Evolutionary conservation across 75 land plant genomes (phyloP).

Genomic region (Picea sitchensis): DNA sequence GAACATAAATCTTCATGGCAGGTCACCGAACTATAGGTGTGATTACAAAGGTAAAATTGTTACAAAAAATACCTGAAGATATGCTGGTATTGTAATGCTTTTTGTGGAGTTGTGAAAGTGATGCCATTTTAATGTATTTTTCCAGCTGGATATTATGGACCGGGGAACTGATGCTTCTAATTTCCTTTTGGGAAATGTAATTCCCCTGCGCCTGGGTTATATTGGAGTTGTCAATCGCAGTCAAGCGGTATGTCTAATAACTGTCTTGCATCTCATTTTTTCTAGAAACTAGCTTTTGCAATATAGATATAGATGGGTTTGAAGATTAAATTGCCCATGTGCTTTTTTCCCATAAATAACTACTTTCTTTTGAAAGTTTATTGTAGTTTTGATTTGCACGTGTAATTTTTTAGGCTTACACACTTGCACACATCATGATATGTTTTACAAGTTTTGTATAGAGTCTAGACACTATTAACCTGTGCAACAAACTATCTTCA

Average conservation of each 20-base stretch:
- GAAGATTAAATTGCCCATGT: too few relatives aligned
- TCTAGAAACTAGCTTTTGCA: background rate
- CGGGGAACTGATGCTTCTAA: slow-evolving; percentile 97
- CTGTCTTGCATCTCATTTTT: background rate
- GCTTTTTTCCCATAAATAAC: too few relatives aligned
- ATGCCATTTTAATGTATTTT: background rate
- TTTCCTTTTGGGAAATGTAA: slow-evolving; percentile 83
- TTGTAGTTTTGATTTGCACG: too few relatives aligned
- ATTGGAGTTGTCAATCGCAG: slow-evolving; percentile 95
- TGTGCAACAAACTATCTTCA: too few relatives aligned
- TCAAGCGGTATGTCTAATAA: slow-evolving; percentile 64
- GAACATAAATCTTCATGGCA: slow-evolving; percentile 21
- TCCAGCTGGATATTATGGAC: slow-evolving; percentile 97
- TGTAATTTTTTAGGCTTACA: background rate
- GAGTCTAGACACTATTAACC: too few relatives aligned
- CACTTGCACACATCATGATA: background rate
- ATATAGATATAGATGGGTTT: too few relatives aligned
- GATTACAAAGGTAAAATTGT: slow-evolving; percentile 73
- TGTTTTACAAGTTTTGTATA: too few relatives aligned
- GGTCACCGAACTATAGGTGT: slow-evolving; percentile 93
- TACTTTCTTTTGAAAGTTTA: too few relatives aligned
- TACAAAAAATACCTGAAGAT: background rate
- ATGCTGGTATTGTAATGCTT: background rate
- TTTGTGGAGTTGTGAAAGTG: background rate
- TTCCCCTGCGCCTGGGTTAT: slow-evolving; percentile 91